Percentiles rank a stretch among this genome's conserved stretches.
These are phyloP conservation scores for Irineochytrium annulatum DNA, from an alignment of 192 early-diverging fungal species.

Conservation along the genomic window DNA sequence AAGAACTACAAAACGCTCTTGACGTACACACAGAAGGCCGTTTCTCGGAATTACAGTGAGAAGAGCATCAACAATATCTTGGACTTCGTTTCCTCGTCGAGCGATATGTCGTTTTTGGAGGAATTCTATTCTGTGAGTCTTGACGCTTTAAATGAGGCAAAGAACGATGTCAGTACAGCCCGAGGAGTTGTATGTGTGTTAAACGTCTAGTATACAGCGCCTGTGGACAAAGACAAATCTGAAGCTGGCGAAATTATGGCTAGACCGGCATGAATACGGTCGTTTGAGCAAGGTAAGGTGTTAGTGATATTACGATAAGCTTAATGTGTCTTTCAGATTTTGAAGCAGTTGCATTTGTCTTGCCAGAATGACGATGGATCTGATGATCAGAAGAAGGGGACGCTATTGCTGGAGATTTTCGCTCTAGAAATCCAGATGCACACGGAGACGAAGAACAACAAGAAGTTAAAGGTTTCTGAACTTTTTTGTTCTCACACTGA, in stretches of 20 bases:
- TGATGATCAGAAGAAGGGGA: conserved; percentile 88
- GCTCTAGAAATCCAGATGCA: conserved; percentile 97
- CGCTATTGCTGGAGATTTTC: conserved; percentile 87
- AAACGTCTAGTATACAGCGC: conserved; percentile 40
- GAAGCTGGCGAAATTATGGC: conserved; percentile 79
- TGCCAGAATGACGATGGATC: conserved; percentile 78
- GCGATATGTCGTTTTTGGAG: conserved; percentile 79
- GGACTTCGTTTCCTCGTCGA: conserved; percentile 70
- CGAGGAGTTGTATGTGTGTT: not conserved
- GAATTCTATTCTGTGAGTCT: conserved; percentile 77
- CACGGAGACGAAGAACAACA: conserved; percentile 78
- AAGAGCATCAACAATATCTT: conserved; percentile 90
- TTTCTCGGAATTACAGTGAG: conserved; percentile 82
- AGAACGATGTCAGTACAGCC: conserved; percentile 65
- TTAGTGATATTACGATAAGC: not conserved
- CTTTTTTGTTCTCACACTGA: conserved; percentile 5
- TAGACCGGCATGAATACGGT: conserved; percentile 75
- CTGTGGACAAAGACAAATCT: conserved; percentile 84
- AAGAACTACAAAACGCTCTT: conserved; percentile 70
- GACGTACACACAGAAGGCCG: conserved; percentile 69
- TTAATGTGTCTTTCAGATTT: conserved; percentile 44
- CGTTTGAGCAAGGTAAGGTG: conserved; percentile 60
- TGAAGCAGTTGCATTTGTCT: conserved; percentile 65
- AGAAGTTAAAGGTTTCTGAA: conserved; percentile 73
- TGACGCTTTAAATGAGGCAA: conserved; percentile 64